A percentile compares a stretch with the other conserved stretches of the same genome.
Evolutionary conservation across 768 basidiomycete species (phyloP).

Genomic region (Dioszegia hungarica): DNA sequence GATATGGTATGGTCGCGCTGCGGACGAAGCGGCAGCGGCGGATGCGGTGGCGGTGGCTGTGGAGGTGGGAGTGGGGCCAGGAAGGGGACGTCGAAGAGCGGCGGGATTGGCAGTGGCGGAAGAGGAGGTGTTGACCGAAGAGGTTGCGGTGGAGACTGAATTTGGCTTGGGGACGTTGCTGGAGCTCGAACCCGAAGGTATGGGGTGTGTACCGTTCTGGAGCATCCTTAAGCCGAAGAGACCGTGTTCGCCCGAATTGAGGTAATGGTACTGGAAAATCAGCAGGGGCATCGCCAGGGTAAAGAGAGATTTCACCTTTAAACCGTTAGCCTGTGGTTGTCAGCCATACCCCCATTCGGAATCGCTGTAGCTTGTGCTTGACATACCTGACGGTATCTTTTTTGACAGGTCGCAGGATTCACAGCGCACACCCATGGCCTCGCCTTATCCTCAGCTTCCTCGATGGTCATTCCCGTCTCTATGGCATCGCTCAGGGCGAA

Average conservation of each 20-base stretch:
- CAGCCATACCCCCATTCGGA: too few species aligned
- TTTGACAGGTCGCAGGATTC: constrained; percentile 55
- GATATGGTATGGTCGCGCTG: constrained; percentile 1
- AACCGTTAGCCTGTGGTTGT: too few species aligned
- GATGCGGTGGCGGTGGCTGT: background rate
- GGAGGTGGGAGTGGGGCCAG: constrained; percentile 6
- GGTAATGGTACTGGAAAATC: constrained; percentile 65
- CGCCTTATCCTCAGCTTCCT: constrained; percentile 75
- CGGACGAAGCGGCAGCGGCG: background rate
- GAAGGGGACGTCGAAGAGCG: background rate
- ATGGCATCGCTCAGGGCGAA: constrained; percentile 82
- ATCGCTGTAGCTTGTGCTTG: too few species aligned
- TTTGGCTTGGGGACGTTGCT: too few species aligned
- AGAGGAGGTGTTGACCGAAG: background rate
- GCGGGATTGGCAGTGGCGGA: background rate
- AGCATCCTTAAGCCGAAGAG: constrained; percentile 78
- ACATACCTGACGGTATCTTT: constrained; percentile 98
- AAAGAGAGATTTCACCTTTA: constrained; percentile 47
- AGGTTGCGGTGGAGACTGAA: background rate
- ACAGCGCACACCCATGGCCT: constrained; percentile 86
- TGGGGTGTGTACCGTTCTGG: constrained; percentile 55
- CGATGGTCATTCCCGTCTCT: constrained; percentile 55
- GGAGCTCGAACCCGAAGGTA: constrained; percentile 1
- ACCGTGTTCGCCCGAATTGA: constrained; percentile 93
- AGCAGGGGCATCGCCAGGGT: constrained; percentile 7